Evolutionary conservation across 1,139 yeast genomes (phyloP), one percentile per base, ranked within the genome.

Genomic region (Suhomyces terraborum): DNA sequence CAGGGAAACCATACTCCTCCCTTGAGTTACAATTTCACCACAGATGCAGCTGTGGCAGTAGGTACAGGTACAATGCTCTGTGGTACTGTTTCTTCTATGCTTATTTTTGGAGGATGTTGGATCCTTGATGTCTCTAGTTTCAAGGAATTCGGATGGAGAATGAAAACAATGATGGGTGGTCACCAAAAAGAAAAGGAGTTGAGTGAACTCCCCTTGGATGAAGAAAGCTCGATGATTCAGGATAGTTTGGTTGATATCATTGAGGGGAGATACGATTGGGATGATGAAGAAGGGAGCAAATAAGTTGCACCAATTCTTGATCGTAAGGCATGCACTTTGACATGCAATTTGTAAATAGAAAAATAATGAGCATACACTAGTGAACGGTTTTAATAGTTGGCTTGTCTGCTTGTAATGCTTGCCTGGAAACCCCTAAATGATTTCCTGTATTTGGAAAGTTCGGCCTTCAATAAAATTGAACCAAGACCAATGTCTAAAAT

Each of bases 1-100:
- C 89, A 88, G 54, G 89, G 93, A 10, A 91, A 91, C 62, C 93
- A 89, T 55, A 76, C 80, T 35, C 95, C 95, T 1, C 96, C 96
- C 2, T 53, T 67, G 3, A 75, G 83, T 35, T 86, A 84, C 58
- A 84, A 85, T 37, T 81, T 85, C 60, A 81, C 88, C 46, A 77
- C 80, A 37, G 97, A 91, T 61, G 97, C 96, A 1, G 80, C 88
- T 21, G 82, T 82, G 26, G 98, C 97, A 0, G 89, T 91, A 4
- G 81, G 86, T 0, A 82, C 88, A 29, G 95, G 96, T 0, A 79
- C 95, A 0, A 64, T 86, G 35, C 66, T 89, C 21, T 87, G 96
- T 7, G 75, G 82, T 0, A 77, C 88, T 2, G 79, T 88, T 0
- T 77, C 86, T 53, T 77, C 88, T 4, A 85, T 88, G 86, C 64